Evolutionary conservation across 768 basidiomycete species (phyloP).

Genomic region (Pleurotus salmoneostramineus): DNA sequence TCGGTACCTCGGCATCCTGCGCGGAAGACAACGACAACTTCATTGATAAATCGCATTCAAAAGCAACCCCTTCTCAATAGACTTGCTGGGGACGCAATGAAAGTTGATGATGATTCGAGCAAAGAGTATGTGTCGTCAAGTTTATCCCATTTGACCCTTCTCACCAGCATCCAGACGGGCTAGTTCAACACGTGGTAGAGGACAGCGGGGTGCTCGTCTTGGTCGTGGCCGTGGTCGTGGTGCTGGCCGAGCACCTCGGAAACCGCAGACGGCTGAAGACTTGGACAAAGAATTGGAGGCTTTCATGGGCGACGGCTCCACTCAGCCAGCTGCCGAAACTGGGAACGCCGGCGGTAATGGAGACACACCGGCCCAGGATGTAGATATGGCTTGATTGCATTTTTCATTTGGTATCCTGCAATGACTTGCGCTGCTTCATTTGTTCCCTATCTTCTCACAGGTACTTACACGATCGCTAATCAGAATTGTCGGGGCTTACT

Average conservation of each 20-base stretch:
- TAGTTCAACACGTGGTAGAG: conserved; percentile 48
- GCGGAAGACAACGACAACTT: conserved; percentile 48
- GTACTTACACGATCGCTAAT: too few species aligned
- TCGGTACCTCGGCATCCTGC: conserved; percentile 34
- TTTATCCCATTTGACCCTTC: neutral
- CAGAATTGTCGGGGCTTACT: too few species aligned
- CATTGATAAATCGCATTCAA: conserved; percentile 72
- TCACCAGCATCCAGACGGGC: conserved; percentile 18
- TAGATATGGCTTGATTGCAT: conserved; percentile 44
- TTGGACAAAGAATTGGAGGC: conserved; percentile 87
- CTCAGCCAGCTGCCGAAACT: conserved; percentile 6
- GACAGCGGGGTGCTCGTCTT: conserved; percentile 21
- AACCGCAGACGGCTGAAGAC: conserved; percentile 75
- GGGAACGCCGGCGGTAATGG: conserved; percentile 12
- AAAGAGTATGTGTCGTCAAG: conserved; percentile 29
- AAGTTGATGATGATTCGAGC: conserved; percentile 23
- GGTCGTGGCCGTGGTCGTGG: conserved; percentile 4
- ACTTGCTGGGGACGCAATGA: conserved; percentile 44
- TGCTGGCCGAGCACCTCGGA: conserved; percentile 29
- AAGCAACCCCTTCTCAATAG: conserved; percentile 70
- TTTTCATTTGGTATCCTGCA: neutral
- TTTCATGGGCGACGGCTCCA: conserved; percentile 62
- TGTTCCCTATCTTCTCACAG: neutral
- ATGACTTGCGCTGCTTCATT: neutral
- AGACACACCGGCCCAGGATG: conserved; percentile 31